phyloP scores from a whole-genome alignment of 768 basidiomycete species.

The Tricholoma terreum region DNA sequence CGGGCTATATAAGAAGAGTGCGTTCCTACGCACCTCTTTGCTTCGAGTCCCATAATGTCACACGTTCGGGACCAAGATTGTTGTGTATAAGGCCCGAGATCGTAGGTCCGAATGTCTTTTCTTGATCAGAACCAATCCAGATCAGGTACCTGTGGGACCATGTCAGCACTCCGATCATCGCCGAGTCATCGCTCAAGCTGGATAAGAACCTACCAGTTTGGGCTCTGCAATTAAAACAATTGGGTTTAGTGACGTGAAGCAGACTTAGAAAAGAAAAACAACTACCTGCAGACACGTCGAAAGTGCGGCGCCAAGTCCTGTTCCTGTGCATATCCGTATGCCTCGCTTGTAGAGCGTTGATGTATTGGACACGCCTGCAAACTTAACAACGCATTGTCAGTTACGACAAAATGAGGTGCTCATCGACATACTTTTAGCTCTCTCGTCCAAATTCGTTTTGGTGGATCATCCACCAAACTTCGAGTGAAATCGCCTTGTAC shows the following conservation, averaged over 20 bases:
- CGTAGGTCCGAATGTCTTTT: slow-evolving; percentile 70
- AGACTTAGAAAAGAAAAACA: background rate
- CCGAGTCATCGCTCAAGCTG: background rate
- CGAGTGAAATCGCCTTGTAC: slow-evolving; percentile 81
- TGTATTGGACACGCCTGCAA: slow-evolving; percentile 79
- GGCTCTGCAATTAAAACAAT: slow-evolving; percentile 13
- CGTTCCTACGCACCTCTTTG: slow-evolving; percentile 41
- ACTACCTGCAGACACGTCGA: slow-evolving; percentile 72
- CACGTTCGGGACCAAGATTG: slow-evolving; percentile 70
- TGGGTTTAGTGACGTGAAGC: background rate
- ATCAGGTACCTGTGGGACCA: slow-evolving; percentile 59
- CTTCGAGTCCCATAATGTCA: slow-evolving; percentile 78
- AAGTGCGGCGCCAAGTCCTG: slow-evolving; percentile 76
- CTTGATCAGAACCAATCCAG: slow-evolving; percentile 81
- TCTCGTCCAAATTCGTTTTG: slow-evolving; percentile 72
- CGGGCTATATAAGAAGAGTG: background rate
- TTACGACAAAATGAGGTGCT: background rate
- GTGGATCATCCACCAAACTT: slow-evolving; percentile 66
- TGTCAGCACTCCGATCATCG: slow-evolving; percentile 15
- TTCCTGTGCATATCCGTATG: slow-evolving; percentile 80
- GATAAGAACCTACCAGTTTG: slow-evolving; percentile 51
- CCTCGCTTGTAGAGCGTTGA: slow-evolving; percentile 77
- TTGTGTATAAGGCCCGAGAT: slow-evolving; percentile 70
- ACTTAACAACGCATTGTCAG: slow-evolving; percentile 34
- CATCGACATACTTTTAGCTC: slow-evolving; percentile 61